A percentile compares a stretch with the other conserved stretches of the same genome.
phyloP scores from a whole-genome alignment of 1,284 basidiomycete genomes.

The Heliocybe sulcata region DNA sequence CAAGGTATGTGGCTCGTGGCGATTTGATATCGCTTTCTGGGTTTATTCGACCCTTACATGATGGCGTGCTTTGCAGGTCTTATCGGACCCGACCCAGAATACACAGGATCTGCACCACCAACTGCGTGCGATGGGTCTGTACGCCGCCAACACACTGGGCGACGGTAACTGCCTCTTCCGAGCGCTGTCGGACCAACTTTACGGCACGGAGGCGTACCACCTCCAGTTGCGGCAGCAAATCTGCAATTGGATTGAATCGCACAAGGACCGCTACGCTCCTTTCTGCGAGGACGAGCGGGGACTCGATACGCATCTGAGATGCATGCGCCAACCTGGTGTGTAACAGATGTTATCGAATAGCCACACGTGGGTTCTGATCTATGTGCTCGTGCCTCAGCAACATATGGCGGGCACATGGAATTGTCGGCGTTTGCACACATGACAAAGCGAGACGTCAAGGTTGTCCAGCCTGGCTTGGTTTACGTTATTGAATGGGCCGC shows the following conservation, averaged over 20 bases:
- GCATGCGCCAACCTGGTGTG: conserved; percentile 73
- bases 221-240: conserved; percentile 64
- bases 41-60: no score
- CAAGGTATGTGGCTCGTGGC: conserved; percentile 31
- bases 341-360: conserved; percentile 5
- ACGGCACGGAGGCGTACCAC: conserved; percentile 71
- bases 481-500: conserved; percentile 76
- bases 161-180: conserved; percentile 89
- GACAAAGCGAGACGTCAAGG: conserved; percentile 74
- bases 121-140: conserved; percentile 67
- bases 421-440: conserved; percentile 86
- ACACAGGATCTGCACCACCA: conserved; percentile 60
- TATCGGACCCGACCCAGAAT: conserved; percentile 59
- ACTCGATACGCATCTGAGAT: conserved; percentile 60
- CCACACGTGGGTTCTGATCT: conserved; percentile 7
- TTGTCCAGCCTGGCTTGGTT: conserved; percentile 83
- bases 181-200: conserved; percentile 74
- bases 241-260: conserved; percentile 73
- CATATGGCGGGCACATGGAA: conserved; percentile 89
- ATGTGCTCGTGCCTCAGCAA: conserved; percentile 42
- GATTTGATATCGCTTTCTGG: conserved; percentile 9
- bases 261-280: conserved; percentile 72
- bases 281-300: conserved; percentile 87
- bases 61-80: conserved; percentile 29
- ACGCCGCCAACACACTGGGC: conserved; percentile 72